Evolutionary conservation across 73 alveolate genomes (phyloP), one percentile per base, ranked within the genome.

Genomic region (Breviolum minutum): DNA sequence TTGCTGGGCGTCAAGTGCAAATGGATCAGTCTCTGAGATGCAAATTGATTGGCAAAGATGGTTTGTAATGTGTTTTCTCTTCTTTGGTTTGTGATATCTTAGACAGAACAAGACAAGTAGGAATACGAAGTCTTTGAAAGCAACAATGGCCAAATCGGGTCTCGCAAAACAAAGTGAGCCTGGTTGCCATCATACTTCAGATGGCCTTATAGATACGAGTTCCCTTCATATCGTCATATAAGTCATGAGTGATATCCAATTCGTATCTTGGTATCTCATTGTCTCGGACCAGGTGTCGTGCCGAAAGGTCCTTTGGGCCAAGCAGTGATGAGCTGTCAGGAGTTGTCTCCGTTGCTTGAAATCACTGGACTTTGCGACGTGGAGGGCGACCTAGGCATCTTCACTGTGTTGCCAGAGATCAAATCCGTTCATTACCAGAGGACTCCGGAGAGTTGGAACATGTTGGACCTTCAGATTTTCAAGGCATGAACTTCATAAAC

Each of bases 251-350:
- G 5, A 24, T 24, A 2, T 69, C 79, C 79, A 69, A 69, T 24
- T 19, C 79, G 26, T 19, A 24, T 24, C 79, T 24, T 6, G 26
- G 26, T n/a, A n/a, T n/a, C n/a, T n/a, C n/a, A n/a, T n/a, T n/a
- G 24, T 11, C 83, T 24, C 26, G 26, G 26, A 62, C 26, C 54
- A 89, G 96, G 96, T 63, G 96, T 89, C n/a, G 68, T 89, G 73
- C 96, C 96, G 2, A 40, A 19, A 20, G 96, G 96, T 63, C 96
- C 96, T 74, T 32, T 89, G 96, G 96, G 96, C 87, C 87, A 89
- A 27, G 86, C 80, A 14, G n/a, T 89, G 70, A 27, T 27, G 48
- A 48, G 66, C 54, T 63, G 87, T 87, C 19, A 84, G n/a, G 95
- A 68, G 29, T 22, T 17, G 5, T 79, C 87, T 0, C 91, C 69